Percentiles rank a stretch among this genome's conserved stretches.
Evolutionary conservation across 441 rosid genomes (phyloP).

Genomic region (Rhodomyrtus psidioides): DNA sequence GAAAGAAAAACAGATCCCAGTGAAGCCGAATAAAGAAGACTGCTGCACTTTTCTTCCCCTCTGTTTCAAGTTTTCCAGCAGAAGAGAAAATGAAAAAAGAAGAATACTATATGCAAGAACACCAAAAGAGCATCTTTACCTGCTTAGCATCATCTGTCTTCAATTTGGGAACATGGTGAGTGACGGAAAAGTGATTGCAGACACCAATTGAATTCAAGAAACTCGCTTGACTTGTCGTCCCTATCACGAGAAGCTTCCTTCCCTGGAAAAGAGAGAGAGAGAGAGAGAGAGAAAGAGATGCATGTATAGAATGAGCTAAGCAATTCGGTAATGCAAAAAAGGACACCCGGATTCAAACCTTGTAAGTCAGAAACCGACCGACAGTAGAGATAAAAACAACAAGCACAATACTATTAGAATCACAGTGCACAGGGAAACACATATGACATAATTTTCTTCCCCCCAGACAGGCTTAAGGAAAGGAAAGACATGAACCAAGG

Average conservation of each 20-base stretch:
- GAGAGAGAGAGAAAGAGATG: not conserved
- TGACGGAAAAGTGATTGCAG: slow-evolving; percentile 64
- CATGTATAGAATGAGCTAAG: not conserved
- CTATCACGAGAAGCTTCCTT: slow-evolving; percentile 79
- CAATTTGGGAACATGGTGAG: slow-evolving; percentile 64
- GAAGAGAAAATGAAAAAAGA: not conserved
- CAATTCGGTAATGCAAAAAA: not conserved
- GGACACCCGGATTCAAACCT: not conserved
- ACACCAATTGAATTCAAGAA: slow-evolving; percentile 77
- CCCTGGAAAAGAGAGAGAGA: slow-evolving; percentile 37
- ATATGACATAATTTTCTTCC: too few species aligned
- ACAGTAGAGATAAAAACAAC: not conserved
- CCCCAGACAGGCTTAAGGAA: too few species aligned
- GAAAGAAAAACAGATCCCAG: not conserved
- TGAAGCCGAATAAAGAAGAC: not conserved
- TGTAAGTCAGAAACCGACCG: not conserved
- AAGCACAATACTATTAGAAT: not conserved
- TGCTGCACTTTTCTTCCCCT: not conserved
- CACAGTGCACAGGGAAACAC: not conserved
- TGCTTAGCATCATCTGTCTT: slow-evolving; percentile 65
- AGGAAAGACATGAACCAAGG: too few species aligned
- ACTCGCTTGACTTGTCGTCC: slow-evolving; percentile 84
- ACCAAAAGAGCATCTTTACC: slow-evolving; percentile 24
- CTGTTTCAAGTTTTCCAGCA: not conserved
- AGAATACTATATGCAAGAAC: not conserved